Conservation (phyloP, 805 yeast species). For the Metschnikowia matae region DNA sequence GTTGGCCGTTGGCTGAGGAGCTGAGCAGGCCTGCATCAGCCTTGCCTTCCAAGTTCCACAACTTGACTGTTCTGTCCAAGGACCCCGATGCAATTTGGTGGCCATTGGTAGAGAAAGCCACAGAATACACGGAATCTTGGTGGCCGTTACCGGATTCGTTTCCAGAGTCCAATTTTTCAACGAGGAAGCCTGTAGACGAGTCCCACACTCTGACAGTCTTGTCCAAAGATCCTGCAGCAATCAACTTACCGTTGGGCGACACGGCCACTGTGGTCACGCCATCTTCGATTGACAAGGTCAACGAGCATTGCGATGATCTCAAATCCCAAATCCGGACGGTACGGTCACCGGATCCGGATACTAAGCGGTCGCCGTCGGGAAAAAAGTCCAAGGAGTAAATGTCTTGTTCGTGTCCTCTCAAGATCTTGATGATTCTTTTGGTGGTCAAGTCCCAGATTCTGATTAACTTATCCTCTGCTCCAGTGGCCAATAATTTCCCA, state of each 20-base stretch:
- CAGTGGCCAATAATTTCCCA: constrained; percentile 87
- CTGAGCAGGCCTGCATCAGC: constrained; percentile 24
- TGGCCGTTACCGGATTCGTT: constrained; percentile 89
- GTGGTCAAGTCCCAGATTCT: constrained; percentile 94
- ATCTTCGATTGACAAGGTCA: constrained; percentile 88
- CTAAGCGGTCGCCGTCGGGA: constrained; percentile 89
- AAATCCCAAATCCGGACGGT: constrained; percentile 97
- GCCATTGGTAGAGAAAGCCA: constrained; percentile 88
- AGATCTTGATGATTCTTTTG: constrained; percentile 76
- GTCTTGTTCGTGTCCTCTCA: constrained; percentile 96
- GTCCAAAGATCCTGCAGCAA: constrained; percentile 96
- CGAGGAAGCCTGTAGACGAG: constrained; percentile 83
- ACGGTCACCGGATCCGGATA: constrained; percentile 94
- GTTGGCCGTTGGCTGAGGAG: constrained; percentile 17
- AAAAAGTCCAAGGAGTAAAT: constrained; percentile 92
- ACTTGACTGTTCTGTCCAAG: constrained; percentile 89
- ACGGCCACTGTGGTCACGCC: constrained; percentile 98
- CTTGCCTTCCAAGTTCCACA: constrained; percentile 82
- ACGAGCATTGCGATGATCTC: constrained; percentile 80
- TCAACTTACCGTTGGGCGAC: constrained; percentile 88
- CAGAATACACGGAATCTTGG: constrained; percentile 92
- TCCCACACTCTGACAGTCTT: constrained; percentile 97
- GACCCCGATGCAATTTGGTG: constrained; percentile 92
- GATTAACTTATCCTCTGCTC: constrained; percentile 85
- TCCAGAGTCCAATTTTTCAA: constrained; percentile 88